phyloP scores from a whole-genome alignment of 148 eudicot species.

The Amaranthus cruentus region DNA sequence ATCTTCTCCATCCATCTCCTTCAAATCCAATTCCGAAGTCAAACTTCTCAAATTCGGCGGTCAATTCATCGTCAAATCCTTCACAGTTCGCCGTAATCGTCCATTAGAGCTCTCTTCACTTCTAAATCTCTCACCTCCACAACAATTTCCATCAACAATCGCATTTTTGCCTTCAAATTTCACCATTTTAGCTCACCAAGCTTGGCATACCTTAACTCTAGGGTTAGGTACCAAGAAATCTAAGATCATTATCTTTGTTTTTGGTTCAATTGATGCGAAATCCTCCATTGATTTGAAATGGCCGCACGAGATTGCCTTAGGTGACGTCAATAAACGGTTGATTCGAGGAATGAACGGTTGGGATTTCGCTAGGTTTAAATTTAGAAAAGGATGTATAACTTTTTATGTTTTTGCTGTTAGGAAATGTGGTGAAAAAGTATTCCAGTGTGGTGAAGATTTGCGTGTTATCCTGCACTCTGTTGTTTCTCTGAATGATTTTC shows the following conservation, averaged over 20 bases:
- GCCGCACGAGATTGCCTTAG: slow-evolving; percentile 77
- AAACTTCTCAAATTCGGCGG: slow-evolving; percentile 89
- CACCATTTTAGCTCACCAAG: slow-evolving; percentile 91
- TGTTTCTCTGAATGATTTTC: slow-evolving; percentile 66
- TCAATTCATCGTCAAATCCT: slow-evolving; percentile 86
- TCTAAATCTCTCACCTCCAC: slow-evolving; percentile 39
- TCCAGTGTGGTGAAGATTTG: slow-evolving; percentile 63
- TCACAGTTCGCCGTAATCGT: slow-evolving; percentile 74
- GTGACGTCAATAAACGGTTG: slow-evolving; percentile 71
- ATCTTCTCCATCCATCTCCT: slow-evolving; percentile 44
- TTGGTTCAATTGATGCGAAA: slow-evolving; percentile 48
- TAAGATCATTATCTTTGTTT: slow-evolving; percentile 66
- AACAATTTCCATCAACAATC: slow-evolving; percentile 49
- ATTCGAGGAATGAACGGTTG: slow-evolving; percentile 50
- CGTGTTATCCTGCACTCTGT: slow-evolving; percentile 50
- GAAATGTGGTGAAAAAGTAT: slow-evolving; percentile 40
- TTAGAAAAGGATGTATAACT: slow-evolving; percentile 81
- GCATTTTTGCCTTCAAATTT: slow-evolving; percentile 80
- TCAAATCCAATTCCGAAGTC: slow-evolving; percentile 66
- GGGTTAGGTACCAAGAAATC: slow-evolving; percentile 93
- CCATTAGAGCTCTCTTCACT: slow-evolving; percentile 62
- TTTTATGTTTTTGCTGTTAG: slow-evolving; percentile 82
- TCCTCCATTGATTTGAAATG: slow-evolving; percentile 43
- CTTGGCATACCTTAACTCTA: slow-evolving; percentile 89
- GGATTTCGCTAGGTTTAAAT: slow-evolving; percentile 87